Base-by-base conservation (phyloP, 257 asterid genomes). In the Solanum okadae region DNA sequence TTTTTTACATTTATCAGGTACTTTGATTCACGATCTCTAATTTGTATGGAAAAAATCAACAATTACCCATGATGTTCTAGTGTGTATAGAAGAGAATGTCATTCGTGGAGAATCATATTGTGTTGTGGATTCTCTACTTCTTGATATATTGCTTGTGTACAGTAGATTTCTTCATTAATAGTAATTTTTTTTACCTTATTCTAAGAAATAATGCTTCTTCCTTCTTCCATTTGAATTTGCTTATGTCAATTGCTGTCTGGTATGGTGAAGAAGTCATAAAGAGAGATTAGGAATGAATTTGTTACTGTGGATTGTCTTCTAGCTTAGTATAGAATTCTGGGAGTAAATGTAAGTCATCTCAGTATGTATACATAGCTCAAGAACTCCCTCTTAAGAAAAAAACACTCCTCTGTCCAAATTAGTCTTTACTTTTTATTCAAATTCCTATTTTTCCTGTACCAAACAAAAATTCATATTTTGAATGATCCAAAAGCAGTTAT, bases 1-100 rank as follows among this genome's bases (percentile, higher is more conserved):
- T 94, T 88, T 97, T 89, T 91, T 97, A 97, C 91, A 95, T 97
- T 88, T 97, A 93, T 91, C 99, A 97, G 99, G 99, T 96, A 90
- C 49, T 14, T 20, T 72, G 73, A 46, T 87, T 67, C 42, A 73
- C 63, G 75, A 76, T 42, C 86, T 68, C 88, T 40, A 72, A 44
- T 42, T 31, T 22, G 37, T 67, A 16, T 84, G 75, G 83, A 63
- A 37, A 63, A 37, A 46, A 20, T 73, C 27, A 34, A 34, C 42
- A 73, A 34, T 72, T 72, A 72, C 8, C 81, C 81, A 34, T 73
- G 46, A 34, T 34, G 27, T 73, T 34, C 46, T 73, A 72, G 25
- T 33, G 79, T 73, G 27, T 73, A 34, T 73, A 34, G 29, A 73
- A 73, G 46, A 20, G 15, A 18, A n/a, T 73, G 81, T 34, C 29